phyloP scores from a whole-genome alignment of 1,284 basidiomycete species.

The Tranzscheliella williamsii region DNA sequence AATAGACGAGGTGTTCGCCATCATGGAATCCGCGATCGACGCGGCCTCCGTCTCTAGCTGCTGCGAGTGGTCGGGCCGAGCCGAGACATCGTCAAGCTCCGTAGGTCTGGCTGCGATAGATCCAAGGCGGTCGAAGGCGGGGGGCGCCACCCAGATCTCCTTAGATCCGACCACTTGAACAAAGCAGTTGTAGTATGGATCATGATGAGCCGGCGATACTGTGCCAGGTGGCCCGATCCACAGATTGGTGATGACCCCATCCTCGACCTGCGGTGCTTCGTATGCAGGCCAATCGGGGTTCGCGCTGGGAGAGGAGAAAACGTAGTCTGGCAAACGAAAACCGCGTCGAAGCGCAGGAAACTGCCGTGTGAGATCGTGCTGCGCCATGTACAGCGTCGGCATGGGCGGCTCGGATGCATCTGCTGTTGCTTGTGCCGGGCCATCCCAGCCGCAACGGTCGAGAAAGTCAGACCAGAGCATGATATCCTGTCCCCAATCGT shows the following conservation, averaged over 20 bases:
- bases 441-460: slow-evolving; percentile 64
- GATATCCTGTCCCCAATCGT: slow-evolving; percentile 80
- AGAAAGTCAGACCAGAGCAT: slow-evolving; percentile 80
- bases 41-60: not conserved
- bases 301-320: slow-evolving; percentile 69
- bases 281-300: slow-evolving; percentile 64
- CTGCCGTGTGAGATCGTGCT: slow-evolving; percentile 81
- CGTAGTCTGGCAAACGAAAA: slow-evolving; percentile 81
- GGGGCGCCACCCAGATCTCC: slow-evolving; percentile 89
- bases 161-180: slow-evolving; percentile 85
- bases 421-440: not conserved
- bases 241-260: slow-evolving; percentile 73
- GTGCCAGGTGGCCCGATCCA: slow-evolving; percentile 84
- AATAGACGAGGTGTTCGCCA: slow-evolving; percentile 39
- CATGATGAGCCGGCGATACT: slow-evolving; percentile 87
- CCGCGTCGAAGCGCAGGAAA: slow-evolving; percentile 78
- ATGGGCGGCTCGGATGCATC: slow-evolving; percentile 4
- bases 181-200: slow-evolving; percentile 90
- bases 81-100: no score
- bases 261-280: slow-evolving; percentile 69
- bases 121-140: not conserved
- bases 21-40: slow-evolving; percentile 17
- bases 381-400: slow-evolving; percentile 79
- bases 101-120: no score
- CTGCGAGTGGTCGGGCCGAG: no score